These are phyloP conservation scores for Carnegiea gigantea DNA, from an alignment of 179 eudicot genomes.

Conservation along the genomic window DNA sequence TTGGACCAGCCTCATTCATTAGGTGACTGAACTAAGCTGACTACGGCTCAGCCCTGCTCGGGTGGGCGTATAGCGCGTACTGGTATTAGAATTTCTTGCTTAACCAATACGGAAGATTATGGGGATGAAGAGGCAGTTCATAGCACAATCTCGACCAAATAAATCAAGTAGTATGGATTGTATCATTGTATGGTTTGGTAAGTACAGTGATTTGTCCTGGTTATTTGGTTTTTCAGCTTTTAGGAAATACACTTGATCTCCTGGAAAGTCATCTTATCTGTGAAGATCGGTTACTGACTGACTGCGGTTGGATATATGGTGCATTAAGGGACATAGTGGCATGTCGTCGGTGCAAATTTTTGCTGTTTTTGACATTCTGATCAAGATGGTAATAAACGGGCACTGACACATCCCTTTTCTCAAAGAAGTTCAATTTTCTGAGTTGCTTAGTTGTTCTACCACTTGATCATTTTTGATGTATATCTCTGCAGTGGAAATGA, in stretches of 20 bases:
- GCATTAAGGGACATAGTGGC: neutral
- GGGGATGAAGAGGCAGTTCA: neutral
- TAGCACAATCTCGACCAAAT: neutral
- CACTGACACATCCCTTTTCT: neutral
- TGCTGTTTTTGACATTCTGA: conserved; percentile 9
- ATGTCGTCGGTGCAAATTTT: neutral
- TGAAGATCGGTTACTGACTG: neutral
- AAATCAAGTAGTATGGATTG: too few relatives aligned
- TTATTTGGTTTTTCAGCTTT: neutral
- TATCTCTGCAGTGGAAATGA: neutral
- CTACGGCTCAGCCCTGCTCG: neutral
- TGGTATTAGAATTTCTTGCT: neutral
- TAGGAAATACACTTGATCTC: neutral
- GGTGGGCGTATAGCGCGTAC: neutral
- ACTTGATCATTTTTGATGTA: conserved; percentile 3
- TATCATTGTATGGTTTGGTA: neutral
- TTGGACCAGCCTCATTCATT: neutral
- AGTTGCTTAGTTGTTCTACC: neutral
- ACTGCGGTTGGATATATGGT: neutral
- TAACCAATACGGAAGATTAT: neutral
- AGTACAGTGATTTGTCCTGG: neutral
- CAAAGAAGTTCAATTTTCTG: neutral
- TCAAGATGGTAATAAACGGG: conserved; percentile 8
- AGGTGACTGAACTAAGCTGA: neutral
- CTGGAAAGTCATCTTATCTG: neutral